Evolutionary conservation across 768 basidiomycete genomes (phyloP).

Genomic region (Sporobolomyces roseus): DNA sequence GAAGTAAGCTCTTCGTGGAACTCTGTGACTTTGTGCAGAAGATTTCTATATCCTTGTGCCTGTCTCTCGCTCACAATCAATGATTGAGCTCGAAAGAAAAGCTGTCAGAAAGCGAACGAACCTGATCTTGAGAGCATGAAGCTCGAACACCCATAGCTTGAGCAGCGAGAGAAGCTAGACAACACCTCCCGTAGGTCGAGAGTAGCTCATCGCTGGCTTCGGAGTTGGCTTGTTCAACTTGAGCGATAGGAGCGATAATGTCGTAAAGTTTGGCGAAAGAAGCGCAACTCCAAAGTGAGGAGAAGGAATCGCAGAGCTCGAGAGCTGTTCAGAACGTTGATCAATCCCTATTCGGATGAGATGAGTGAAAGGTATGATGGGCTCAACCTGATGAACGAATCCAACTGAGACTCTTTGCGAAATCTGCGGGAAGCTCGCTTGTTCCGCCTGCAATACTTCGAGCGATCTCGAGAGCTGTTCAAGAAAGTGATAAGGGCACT

Average conservation of each 20-base stretch:
- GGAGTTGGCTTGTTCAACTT: neutral
- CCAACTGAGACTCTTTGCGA: neutral
- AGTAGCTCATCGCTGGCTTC: neutral
- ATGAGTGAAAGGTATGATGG: neutral
- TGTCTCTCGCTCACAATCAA: neutral
- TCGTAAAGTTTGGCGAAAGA: neutral
- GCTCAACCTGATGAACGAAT: neutral
- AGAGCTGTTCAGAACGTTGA: neutral
- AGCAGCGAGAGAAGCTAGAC: conserved; percentile 1
- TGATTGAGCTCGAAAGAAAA: neutral
- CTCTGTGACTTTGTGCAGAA: neutral
- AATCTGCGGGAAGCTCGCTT: neutral
- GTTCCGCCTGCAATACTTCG: neutral
- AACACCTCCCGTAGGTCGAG: neutral
- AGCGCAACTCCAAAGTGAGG: neutral
- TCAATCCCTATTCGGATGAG: too few species aligned
- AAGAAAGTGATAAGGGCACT: too few species aligned
- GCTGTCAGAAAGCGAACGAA: too few species aligned
- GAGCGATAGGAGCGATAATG: neutral
- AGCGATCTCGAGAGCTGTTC: conserved; percentile 1
- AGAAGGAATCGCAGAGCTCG: neutral
- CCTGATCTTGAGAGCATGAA: neutral
- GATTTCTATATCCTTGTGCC: too few species aligned
- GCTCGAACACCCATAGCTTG: neutral
- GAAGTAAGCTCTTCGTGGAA: neutral